Conservation (phyloP, 192 early-diverging fungal species). For the Rhizophagus clarus region DNA sequence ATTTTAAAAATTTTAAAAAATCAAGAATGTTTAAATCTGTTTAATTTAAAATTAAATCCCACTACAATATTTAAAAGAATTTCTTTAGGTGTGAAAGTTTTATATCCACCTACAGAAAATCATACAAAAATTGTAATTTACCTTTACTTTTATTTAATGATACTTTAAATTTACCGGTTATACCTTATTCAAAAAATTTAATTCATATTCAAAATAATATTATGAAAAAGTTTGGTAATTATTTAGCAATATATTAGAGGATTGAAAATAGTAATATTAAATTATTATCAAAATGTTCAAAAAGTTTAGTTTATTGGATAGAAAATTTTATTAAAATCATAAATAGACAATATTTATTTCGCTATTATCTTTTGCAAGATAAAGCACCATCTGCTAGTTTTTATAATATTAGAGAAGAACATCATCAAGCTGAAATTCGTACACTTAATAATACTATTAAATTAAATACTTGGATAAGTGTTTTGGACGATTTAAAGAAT, state of each 20-base stretch:
- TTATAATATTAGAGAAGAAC: no score
- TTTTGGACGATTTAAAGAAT: neutral
- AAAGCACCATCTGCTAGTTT: no score
- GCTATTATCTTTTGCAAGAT: neutral
- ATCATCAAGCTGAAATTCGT: no score
- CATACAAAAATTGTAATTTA: neutral
- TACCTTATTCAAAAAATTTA: neutral
- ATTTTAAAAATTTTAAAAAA: neutral
- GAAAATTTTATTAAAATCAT: neutral
- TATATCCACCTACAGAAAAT: neutral
- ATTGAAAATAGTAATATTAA: neutral
- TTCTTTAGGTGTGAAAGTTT: neutral
- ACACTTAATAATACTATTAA: no score
- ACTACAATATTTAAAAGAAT: neutral
- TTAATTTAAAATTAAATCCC: neutral
- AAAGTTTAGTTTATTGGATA: neutral
- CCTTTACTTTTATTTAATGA: neutral
- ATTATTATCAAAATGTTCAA: slow-evolving; percentile 1
- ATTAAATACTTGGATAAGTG: neutral
- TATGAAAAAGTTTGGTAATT: neutral
- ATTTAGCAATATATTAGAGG: slow-evolving; percentile 18
- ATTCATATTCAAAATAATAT: neutral
- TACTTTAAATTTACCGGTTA: neutral
- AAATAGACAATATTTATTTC: neutral
- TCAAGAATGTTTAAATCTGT: neutral